A percentile compares a stretch with the other conserved stretches of the same genome.
Conservation (phyloP, 441 rosid species). For the Aleurites moluccanus region DNA sequence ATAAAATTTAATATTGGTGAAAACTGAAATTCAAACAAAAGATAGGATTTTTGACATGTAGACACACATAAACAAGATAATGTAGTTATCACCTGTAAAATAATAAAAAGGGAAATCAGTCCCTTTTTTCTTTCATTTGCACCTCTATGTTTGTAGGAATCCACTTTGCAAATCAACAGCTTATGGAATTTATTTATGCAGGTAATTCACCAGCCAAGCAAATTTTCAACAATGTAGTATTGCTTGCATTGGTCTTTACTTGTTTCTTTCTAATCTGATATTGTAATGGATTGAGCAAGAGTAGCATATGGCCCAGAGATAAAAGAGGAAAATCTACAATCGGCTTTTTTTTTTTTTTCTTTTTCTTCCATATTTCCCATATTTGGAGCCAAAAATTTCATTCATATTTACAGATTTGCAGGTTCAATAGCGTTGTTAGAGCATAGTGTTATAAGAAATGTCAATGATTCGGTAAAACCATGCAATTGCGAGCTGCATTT, state of each 20-base stretch:
- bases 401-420: conserved; percentile 17
- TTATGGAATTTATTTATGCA: conserved; percentile 29
- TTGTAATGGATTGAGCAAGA: conserved; percentile 20
- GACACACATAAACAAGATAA: too few species aligned
- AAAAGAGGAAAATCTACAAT: conserved; percentile 20
- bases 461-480: conserved; percentile 17
- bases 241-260: conserved; percentile 33
- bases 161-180: neutral
- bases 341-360: neutral
- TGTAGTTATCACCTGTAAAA: neutral
- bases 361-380: neutral
- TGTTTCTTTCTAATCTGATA: conserved; percentile 33
- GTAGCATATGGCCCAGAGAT: neutral
- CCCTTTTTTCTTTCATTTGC: neutral
- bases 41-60: too few species aligned
- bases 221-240: conserved; percentile 21
- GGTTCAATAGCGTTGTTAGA: conserved; percentile 12
- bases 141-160: neutral
- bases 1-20: too few species aligned
- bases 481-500: conserved; percentile 19
- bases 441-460: neutral
- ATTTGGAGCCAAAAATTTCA: conserved; percentile 21
- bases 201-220: conserved; percentile 40
- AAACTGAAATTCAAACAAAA: too few species aligned
- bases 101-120: neutral